Evolutionary conservation across 2,329 filamentous ascomycete genomes (phyloP), one percentile per base, ranked within the genome.

Genomic region (Fusarium virguliforme): DNA sequence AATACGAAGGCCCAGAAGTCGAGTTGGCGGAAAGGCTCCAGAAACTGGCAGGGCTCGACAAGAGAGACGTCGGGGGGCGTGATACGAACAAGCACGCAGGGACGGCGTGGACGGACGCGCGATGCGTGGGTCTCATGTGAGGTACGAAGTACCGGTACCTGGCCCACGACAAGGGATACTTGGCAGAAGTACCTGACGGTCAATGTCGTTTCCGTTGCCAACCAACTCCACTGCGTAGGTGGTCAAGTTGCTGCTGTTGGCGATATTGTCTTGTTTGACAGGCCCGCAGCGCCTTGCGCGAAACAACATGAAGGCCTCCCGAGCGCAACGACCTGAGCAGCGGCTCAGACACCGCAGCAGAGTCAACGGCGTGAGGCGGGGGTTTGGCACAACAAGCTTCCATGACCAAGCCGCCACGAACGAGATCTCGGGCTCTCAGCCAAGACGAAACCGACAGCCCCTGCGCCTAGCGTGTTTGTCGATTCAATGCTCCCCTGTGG

Each of bases 11-110:
- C 22, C 65, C 24, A 46, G 65, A 59, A 48, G 48, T 62, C 48
- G 32, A 56, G 43, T 28, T 37, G 34, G 57, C 34, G 13, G 24
- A 51, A 65, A 67, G 61, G 64, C 70, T 65, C 58, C 59, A 53
- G 64, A 69, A 59, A 59, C 48, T 71, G 56, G 53, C 55, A 58
- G 55, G 55, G 55, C 55, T 58, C 26, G 55, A 48, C 15, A 54
- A 62, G 60, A 58, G 38, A 64, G 55, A 57, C 30, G 64, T 32
- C 34, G 59, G 57, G 32, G 40, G 48, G 43, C 53, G 61, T 55
- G 71, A 75, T 75, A 75, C 73, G 73, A 75, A 75, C 69, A 64
- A 62, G 63, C 70, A 70, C 64, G 71, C 73, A 75, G 71, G 73
- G 67, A 60, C 65, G 60, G 64, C 64, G 63, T 62, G 38, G 70